Percentiles rank a stretch among this genome's conserved stretches.
Evolutionary conservation across 73 alveolate species (phyloP).

Genomic region (Paramecium biaurelia): DNA sequence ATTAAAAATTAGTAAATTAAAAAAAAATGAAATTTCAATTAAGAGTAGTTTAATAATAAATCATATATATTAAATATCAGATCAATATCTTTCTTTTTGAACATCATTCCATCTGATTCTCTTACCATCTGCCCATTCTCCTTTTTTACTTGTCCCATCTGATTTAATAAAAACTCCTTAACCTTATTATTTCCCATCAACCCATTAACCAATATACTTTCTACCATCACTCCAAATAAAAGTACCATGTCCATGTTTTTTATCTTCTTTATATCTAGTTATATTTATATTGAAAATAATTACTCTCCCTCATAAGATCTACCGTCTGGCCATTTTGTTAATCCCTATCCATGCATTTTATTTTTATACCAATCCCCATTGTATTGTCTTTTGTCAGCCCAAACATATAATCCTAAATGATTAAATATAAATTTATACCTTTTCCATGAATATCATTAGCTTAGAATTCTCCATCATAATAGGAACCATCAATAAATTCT

Average conservation of each 20-base stretch:
- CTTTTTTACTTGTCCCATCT: constrained; percentile 58
- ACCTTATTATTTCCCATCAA: constrained; percentile 68
- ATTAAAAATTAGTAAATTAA: too few relatives aligned
- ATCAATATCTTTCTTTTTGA: not conserved
- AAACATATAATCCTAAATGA: constrained; percentile 68
- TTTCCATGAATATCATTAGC: constrained; percentile 58
- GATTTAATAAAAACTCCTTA: constrained; percentile 65
- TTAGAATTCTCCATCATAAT: constrained; percentile 73
- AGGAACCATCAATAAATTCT: constrained; percentile 71
- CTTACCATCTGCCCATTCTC: constrained; percentile 72
- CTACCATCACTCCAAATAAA: constrained; percentile 79
- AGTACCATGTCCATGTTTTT: constrained; percentile 77
- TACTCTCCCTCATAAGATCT: constrained; percentile 81
- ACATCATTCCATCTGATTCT: constrained; percentile 60
- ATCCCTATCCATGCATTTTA: constrained; percentile 70
- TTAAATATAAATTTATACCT: not conserved
- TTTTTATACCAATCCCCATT: constrained; percentile 71
- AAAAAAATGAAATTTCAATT: not conserved
- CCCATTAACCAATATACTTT: constrained; percentile 70
- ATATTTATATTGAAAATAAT: constrained; percentile 75
- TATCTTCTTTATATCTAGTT: constrained; percentile 80
- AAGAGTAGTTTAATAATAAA: not conserved
- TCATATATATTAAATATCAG: not conserved
- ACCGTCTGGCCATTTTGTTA: constrained; percentile 73
- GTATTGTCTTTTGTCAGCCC: constrained; percentile 81